phyloP scores from a whole-genome alignment of 2,329 filamentous ascomycete genomes.

The Penicillium italicum region DNA sequence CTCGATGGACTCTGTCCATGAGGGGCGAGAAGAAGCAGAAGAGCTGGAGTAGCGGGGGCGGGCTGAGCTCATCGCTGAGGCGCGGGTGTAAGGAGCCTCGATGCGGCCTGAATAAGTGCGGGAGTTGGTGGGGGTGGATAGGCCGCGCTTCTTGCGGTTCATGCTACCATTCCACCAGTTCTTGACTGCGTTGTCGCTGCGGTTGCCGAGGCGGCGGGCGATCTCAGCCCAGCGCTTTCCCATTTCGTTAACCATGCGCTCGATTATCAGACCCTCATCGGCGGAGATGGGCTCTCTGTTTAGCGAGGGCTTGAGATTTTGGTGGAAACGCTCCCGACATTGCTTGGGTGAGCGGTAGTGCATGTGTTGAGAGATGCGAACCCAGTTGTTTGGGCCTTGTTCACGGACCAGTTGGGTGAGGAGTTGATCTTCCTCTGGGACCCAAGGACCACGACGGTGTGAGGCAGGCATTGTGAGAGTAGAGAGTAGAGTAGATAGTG shows the following conservation, averaged over 20 bases:
- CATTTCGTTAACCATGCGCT: slow-evolving; percentile 70
- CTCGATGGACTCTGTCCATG: slow-evolving; percentile 21
- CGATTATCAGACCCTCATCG: slow-evolving; percentile 69
- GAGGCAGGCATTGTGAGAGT: slow-evolving; percentile 40
- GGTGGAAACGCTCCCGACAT: slow-evolving; percentile 89
- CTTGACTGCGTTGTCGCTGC: slow-evolving; percentile 94
- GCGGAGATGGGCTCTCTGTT: slow-evolving; percentile 70
- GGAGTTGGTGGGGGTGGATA: slow-evolving; percentile 32
- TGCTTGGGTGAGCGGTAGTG: slow-evolving; percentile 83
- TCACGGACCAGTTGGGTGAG: slow-evolving; percentile 67
- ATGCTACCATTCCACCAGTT: slow-evolving; percentile 97
- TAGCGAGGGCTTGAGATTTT: slow-evolving; percentile 77
- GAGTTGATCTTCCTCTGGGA: slow-evolving; percentile 68
- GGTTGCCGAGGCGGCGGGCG: slow-evolving; percentile 71
- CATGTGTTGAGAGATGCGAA: slow-evolving; percentile 73
- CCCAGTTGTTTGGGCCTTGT: slow-evolving; percentile 83
- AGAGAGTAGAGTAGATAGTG: not conserved
- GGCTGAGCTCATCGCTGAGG: slow-evolving; percentile 30
- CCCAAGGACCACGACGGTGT: slow-evolving; percentile 79
- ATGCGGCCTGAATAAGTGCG: slow-evolving; percentile 38
- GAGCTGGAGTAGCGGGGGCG: slow-evolving; percentile 29
- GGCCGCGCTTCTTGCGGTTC: slow-evolving; percentile 66
- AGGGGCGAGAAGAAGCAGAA: slow-evolving; percentile 24
- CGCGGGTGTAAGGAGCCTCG: slow-evolving; percentile 38
- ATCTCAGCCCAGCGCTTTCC: slow-evolving; percentile 94